Conservation (phyloP, 306 rosid genomes). For the cucumber (Cucumis sativus) region DNA sequence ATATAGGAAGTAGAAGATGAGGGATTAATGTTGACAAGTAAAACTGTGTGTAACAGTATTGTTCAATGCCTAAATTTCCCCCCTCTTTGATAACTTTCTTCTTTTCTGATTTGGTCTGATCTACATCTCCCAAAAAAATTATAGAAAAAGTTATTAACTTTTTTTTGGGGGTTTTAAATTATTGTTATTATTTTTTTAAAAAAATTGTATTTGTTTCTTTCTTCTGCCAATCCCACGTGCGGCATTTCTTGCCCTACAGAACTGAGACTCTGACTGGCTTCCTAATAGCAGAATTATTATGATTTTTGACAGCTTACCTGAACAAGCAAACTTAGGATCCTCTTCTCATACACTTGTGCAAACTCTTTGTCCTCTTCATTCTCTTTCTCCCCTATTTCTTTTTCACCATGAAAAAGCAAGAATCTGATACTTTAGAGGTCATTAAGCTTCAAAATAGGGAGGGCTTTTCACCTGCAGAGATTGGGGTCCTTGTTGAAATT, state of each 20-base stretch:
- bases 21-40: constrained; percentile 4
- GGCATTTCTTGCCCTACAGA: constrained; percentile 4
- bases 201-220: neutral
- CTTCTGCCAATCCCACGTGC: constrained; percentile 12
- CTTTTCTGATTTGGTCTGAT: neutral
- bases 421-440: neutral
- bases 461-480: too few relatives aligned
- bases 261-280: constrained; percentile 8
- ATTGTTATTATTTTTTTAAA: too few relatives aligned
- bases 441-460: too few relatives aligned
- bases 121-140: neutral
- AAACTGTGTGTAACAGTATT: neutral
- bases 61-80: constrained; percentile 8
- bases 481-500: too few relatives aligned
- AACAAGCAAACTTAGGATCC: constrained; percentile 14
- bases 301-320: constrained; percentile 10
- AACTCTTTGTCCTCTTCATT: constrained; percentile 3
- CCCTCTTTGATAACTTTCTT: neutral
- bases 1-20: neutral
- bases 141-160: neutral
- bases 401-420: neutral
- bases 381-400: neutral
- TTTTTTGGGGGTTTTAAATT: too few relatives aligned
- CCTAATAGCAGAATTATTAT: constrained; percentile 6
- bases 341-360: constrained; percentile 9